phyloP scores from a whole-genome alignment of 2,329 filamentous ascomycete genomes.

The Capronia coronata region DNA sequence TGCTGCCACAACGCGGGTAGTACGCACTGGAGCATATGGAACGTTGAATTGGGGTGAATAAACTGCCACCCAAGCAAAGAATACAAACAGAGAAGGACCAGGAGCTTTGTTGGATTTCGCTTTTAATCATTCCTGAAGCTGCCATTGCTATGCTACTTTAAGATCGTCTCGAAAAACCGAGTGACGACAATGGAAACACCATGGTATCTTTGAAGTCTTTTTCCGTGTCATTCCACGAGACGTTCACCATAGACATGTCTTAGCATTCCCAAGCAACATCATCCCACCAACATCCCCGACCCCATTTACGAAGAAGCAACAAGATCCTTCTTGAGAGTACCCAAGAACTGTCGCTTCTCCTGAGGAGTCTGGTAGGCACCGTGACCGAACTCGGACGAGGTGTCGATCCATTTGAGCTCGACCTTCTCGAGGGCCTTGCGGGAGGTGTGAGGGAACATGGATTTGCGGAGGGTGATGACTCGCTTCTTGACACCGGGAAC shows the following conservation, averaged over 20 bases:
- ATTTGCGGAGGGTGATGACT: conserved; percentile 97
- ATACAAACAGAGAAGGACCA: background rate
- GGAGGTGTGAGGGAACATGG: conserved; percentile 95
- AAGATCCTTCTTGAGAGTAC: conserved; percentile 99
- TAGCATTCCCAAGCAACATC: background rate
- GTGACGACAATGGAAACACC: conserved; percentile 1
- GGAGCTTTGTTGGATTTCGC: conserved; percentile 2
- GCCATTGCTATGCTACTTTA: conserved; percentile 10
- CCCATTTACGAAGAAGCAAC: conserved; percentile 46
- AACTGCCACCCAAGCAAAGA: background rate
- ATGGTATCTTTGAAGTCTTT: conserved; percentile 6
- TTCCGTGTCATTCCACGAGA: conserved; percentile 1
- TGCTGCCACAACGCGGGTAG: too few species aligned
- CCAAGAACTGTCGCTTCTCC: conserved; percentile 97
- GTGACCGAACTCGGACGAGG: conserved; percentile 99
- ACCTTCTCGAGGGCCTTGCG: conserved; percentile 97
- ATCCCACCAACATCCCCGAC: background rate
- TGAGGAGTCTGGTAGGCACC: conserved; percentile 97
- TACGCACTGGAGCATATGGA: too few species aligned
- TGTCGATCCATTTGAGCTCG: conserved; percentile 99
- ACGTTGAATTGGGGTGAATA: too few species aligned
- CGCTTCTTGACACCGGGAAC: conserved; percentile 99
- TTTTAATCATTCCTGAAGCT: conserved; percentile 6
- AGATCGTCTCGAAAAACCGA: conserved; percentile 5
- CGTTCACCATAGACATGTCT: background rate